Base-by-base conservation (phyloP, 345 rosid species). In the Lumnitzera littorea region DNA sequence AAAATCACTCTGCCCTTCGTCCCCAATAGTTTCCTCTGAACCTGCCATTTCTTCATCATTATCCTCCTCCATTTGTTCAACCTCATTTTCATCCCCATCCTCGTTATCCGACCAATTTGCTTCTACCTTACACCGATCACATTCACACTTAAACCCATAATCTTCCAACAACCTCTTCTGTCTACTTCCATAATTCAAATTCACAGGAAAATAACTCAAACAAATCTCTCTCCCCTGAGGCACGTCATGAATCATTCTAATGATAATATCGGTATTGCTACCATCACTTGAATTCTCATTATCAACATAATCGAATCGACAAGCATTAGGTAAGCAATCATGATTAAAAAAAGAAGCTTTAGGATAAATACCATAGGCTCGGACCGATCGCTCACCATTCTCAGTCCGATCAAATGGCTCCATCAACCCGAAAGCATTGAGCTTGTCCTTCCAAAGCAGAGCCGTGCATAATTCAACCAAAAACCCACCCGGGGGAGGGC, bases 301-400 rank as follows among this genome's bases (percentile, higher is more conserved):
- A 71, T 89, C 96, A 2, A 87, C 83, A 15, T 89, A 89, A 56
- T 87, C 96, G 52, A 92, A 89, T 66, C 96, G 75, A 62, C 98
- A 92, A 56, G 91, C 98, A 82, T 89, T 89, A 17, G 98, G 98
- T n/a, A 92, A 91, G 73, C 96, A 92, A 53, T 87, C 98, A 50
- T 89, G 96, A 63, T 89, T 92, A 68, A 89, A 85, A 50, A 89
- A 77, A 13, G 96, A 80, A 1, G 91, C 87, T 71, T 67, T 81
- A 0, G 88, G 88, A 53, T 87, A 92, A 17, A 92, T 80, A 10
- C 91, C 96, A 58, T 87, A 92, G 0, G 87, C 94, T 29, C 96
- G 72, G 3, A 85, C 94, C 3, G 85, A 89, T 62, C 96, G 79
- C 56, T 70, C 64, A 0, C 74, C 80, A 7, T 54, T 63, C 13